Evolutionary conservation across 2,329 filamentous ascomycete genomes (phyloP).

Genomic region (Aspergillus ochraceus): DNA sequence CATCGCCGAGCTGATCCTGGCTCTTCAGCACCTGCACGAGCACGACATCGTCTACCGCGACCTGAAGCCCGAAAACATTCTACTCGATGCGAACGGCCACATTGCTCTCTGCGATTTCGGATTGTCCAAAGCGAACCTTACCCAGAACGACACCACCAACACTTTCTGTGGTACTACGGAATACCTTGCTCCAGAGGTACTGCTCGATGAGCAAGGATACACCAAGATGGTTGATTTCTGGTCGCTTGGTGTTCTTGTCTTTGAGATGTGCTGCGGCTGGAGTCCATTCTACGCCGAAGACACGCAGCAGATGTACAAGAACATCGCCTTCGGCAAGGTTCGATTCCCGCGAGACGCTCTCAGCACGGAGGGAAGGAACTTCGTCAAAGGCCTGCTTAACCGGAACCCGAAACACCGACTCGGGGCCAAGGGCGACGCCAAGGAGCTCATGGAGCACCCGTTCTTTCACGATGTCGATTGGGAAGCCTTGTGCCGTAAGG

Average conservation of each 20-base stretch:
- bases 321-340: conserved; percentile 98
- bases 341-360: conserved; percentile 93
- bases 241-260: conserved; percentile 95
- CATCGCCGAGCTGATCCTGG: conserved; percentile 94
- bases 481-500: conserved; percentile 82
- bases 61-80: conserved; percentile 94
- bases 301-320: conserved; percentile 99
- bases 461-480: conserved; percentile 97
- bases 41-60: conserved; percentile 98
- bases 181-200: conserved; percentile 91
- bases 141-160: conserved; percentile 96
- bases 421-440: conserved; percentile 85
- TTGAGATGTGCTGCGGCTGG: conserved; percentile 99
- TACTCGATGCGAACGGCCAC: conserved; percentile 94
- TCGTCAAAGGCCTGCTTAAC: conserved; percentile 96
- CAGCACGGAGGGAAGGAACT: conserved; percentile 92
- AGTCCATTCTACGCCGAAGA: conserved; percentile 98
- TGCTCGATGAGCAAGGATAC: conserved; percentile 94
- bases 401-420: conserved; percentile 94
- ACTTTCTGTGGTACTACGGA: conserved; percentile 99
- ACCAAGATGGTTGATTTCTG: conserved; percentile 99
- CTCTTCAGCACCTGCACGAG: conserved; percentile 90
- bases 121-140: conserved; percentile 93
- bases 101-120: conserved; percentile 98
- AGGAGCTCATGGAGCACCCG: conserved; percentile 88